A percentile compares a stretch with the other conserved stretches of the same genome.
These are phyloP conservation scores for Phytopythium helicoides DNA, from an alignment of 352 stramenopile species.

Conservation along the genomic window DNA sequence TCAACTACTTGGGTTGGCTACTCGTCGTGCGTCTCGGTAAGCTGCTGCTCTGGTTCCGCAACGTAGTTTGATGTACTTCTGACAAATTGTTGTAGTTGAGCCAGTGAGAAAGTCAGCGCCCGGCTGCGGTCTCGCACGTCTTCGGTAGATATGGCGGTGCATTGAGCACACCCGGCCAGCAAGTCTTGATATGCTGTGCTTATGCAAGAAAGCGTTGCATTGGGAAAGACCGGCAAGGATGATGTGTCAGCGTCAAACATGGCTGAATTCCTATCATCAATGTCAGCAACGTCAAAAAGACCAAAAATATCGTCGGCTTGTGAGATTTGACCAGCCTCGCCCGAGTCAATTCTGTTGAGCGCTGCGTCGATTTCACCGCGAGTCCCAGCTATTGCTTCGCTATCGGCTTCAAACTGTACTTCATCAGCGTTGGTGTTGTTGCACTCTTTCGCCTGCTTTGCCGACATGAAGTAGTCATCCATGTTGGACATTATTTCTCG, in stretches of 20 bases:
- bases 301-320: too few relatives aligned
- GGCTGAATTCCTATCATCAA: too few relatives aligned
- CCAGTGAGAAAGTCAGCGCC: background rate
- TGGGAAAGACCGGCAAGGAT: background rate
- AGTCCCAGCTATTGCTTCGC: background rate
- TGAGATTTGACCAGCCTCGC: too few relatives aligned
- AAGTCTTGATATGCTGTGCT: background rate
- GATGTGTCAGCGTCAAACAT: too few relatives aligned
- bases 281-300: too few relatives aligned
- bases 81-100: background rate
- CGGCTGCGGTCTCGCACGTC: background rate
- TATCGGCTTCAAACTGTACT: background rate
- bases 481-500: constrained; percentile 10
- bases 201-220: background rate
- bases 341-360: background rate
- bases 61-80: background rate
- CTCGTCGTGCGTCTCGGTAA: background rate
- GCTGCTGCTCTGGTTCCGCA: background rate
- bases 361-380: background rate
- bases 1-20: constrained; percentile 8
- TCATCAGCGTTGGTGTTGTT: background rate
- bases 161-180: background rate
- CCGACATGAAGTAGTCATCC: constrained; percentile 4
- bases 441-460: constrained; percentile 2
- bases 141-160: background rate